phyloP scores from a whole-genome alignment of 352 stramenopile genomes.

The Phytophthora hybrid region DNA sequence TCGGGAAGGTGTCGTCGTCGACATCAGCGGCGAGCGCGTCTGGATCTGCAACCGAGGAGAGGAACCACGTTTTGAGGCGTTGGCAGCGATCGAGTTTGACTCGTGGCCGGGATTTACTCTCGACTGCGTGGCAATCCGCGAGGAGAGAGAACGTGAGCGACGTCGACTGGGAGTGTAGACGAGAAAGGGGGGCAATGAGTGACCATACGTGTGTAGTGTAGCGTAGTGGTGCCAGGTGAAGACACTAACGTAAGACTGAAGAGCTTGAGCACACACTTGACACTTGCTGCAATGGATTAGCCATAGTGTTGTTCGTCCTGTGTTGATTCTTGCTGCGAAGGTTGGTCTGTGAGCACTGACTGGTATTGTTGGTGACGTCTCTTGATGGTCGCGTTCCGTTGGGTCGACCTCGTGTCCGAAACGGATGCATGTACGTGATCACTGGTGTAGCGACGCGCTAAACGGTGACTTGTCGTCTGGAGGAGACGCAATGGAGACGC shows the following conservation, averaged over 20 bases:
- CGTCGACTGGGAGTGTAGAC: not conserved
- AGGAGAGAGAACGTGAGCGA: constrained; percentile 2
- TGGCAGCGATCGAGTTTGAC: constrained; percentile 43
- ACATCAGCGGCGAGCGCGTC: constrained; percentile 30
- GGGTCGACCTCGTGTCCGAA: not conserved
- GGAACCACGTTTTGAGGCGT: constrained; percentile 20
- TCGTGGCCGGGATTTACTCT: constrained; percentile 43
- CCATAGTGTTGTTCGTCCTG: not conserved
- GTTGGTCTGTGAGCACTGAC: not conserved
- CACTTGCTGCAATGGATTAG: too few relatives aligned
- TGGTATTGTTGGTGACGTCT: not conserved
- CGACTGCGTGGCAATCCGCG: constrained; percentile 17
- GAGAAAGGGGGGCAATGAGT: too few relatives aligned
- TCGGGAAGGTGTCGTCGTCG: constrained; percentile 36
- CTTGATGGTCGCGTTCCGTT: constrained; percentile 1
- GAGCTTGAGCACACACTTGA: too few relatives aligned
- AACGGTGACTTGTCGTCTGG: constrained; percentile 6
- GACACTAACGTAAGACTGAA: not conserved
- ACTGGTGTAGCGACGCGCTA: not conserved
- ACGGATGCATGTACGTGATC: constrained; percentile 12
- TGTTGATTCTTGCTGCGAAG: too few relatives aligned
- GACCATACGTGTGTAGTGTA: not conserved
- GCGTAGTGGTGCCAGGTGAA: not conserved
- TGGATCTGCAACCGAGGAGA: constrained; percentile 39
- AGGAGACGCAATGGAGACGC: constrained; percentile 32